Base-by-base conservation (phyloP, 2,329 filamentous ascomycete species). In the Calonectria leucothoes region DNA sequence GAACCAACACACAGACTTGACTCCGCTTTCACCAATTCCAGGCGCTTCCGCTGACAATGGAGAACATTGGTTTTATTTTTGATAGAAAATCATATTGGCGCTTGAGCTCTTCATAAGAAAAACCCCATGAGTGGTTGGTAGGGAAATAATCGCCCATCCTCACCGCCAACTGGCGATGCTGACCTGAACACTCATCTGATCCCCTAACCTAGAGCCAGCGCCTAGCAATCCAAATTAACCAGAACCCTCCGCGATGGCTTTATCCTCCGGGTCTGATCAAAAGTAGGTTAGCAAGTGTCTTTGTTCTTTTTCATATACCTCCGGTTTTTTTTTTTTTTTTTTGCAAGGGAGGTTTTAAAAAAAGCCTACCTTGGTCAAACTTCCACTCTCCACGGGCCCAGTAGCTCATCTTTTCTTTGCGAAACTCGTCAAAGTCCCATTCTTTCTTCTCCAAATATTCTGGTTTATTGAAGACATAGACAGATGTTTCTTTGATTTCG, bases 361-460 rank as follows among this genome's bases (percentile, higher is more conserved):
- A 48, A 55, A 29, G 49, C 67, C 80, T 66, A 86, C 87, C 84
- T 31, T 87, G 72, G 14, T 75, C 84, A 74, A 88, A 88, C 12
- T 82, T 82, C 76, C 87, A 87, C 65, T 87, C 87, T 35, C 86
- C 86, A n/a, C 89, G 83, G 6, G 89, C 88, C 90, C 90, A 92
- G 4, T 81, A 71, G 69, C 82, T 82, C 85, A 92, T 85, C 86
- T 95, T 98, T 74, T 97, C 93, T 79, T 88, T 88, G 74, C 93
- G 91, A 82, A 98, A 98, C 75, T 94, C 91, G 61, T 93, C 92
- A 85, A 95, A 97, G 82, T 98, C 94, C 96, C 96, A 98, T 83
- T 98, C 95, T 27, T 86, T 84, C 37, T 90, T 87, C 83, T 98
- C 95, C 23, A 98, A 85, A 0, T 80, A 45, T 0, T 83, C 76